Base-by-base conservation (phyloP, 495 filamentous ascomycete species). In the Cudoniella acicularis region DNA sequence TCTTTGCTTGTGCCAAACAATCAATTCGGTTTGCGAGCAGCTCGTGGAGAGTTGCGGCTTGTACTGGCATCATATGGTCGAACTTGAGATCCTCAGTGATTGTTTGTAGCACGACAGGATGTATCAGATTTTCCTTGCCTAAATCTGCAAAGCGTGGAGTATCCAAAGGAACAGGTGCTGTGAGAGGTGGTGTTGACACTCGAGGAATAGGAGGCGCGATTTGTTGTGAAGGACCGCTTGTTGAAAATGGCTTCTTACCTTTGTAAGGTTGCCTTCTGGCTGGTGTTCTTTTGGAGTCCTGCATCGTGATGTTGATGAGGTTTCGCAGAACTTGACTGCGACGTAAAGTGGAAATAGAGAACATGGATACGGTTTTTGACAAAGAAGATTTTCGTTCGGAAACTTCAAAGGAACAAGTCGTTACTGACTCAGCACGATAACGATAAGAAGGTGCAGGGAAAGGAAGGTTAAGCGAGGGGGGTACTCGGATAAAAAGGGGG, bases 1-100 rank as follows among this genome's bases (percentile, higher is more conserved):
- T 87, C 67, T 86, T 87, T 48, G 85, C 85, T 69, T 87, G 85
- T 20, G 82, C 85, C 24, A 77, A 59, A 52, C 69, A 59, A 63
- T 76, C 73, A 24, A 51, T 64, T 10, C 66, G 48, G 2, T 70
- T 67, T 21, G 65, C 54, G 9, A 75, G 64, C 18, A 77, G 71
- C 20, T 70, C 67, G 23, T 64, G 59, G 45, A 77, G 62, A 47
- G 73, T 75, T 1, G 71, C 72, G 47, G 70, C 71, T 60, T 77
- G 75, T 10, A 77, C 73, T 22, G 73, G 73, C 57, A 70, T 76
- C 73, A 75, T 77, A 62, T 73, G 67, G 46, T 76, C 64, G 55
- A 76, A 77, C 50, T 72, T 69, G 36, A 77, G 54, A 57, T 77
- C 73, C 49, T 77, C 58, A 6, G 56, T 67, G 51, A 73, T 70